Conservation (phyloP, 2,329 filamentous ascomycete genomes). For the Akanthomyces dipterigenus region DNA sequence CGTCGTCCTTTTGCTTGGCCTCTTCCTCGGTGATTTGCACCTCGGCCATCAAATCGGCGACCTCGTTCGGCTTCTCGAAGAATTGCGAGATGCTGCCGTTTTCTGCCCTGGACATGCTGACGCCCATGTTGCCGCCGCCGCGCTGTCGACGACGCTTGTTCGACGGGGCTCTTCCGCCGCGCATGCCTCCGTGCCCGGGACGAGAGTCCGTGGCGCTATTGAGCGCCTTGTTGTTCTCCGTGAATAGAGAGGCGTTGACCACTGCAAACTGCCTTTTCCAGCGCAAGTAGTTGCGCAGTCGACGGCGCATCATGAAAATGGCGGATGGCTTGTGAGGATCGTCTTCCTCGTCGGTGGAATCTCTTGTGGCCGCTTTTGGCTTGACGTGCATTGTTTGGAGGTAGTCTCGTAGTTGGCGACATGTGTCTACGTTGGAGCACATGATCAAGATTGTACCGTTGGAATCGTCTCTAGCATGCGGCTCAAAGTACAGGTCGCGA, state of each 20-base stretch:
- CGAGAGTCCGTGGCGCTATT: slow-evolving; percentile 57
- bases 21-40: slow-evolving; percentile 71
- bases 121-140: slow-evolving; percentile 61
- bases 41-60: slow-evolving; percentile 75
- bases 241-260: slow-evolving; percentile 71
- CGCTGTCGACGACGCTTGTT: slow-evolving; percentile 83
- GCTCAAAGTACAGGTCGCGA: slow-evolving; percentile 79
- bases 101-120: slow-evolving; percentile 55
- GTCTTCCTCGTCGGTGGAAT: slow-evolving; percentile 38
- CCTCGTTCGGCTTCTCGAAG: slow-evolving; percentile 76
- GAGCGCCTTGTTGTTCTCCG: slow-evolving; percentile 72
- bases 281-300: slow-evolving; percentile 74
- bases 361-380: slow-evolving; percentile 36
- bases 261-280: slow-evolving; percentile 90
- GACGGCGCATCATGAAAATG: slow-evolving; percentile 83
- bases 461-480: slow-evolving; percentile 68
- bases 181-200: slow-evolving; percentile 36
- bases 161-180: slow-evolving; percentile 57
- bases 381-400: slow-evolving; percentile 82
- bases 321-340: slow-evolving; percentile 59
- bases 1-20: slow-evolving; percentile 70
- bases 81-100: slow-evolving; percentile 70
- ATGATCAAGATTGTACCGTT: slow-evolving; percentile 93
- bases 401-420: slow-evolving; percentile 83
- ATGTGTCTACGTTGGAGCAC: slow-evolving; percentile 84